Evolutionary conservation across 345 rosid species (phyloP).

Genomic region (Orychophragmus violaceus): DNA sequence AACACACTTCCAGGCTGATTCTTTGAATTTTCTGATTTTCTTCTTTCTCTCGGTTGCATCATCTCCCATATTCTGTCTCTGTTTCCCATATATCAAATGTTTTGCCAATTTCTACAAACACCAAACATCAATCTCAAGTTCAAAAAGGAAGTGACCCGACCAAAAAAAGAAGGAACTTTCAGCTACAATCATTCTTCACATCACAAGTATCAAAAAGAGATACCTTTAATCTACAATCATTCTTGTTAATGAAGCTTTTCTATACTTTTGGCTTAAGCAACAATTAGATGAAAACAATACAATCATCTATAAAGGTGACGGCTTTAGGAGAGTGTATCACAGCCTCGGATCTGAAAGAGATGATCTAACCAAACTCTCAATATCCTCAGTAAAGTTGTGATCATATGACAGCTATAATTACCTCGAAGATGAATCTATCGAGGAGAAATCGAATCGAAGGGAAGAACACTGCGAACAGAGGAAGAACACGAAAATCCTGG

Average conservation of each 20-base stretch:
- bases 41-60: constrained; percentile 39
- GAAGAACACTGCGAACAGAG: constrained; percentile 63
- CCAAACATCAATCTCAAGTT: constrained; percentile 13
- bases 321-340: neutral
- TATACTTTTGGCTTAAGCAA: too few species aligned
- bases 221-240: neutral
- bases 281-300: neutral
- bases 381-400: neutral
- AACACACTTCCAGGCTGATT: constrained; percentile 90
- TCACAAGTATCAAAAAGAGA: neutral
- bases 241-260: neutral
- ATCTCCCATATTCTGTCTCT: constrained; percentile 30
- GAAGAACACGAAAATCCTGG: constrained; percentile 64
- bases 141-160: neutral
- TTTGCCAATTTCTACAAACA: constrained; percentile 52
- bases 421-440: constrained; percentile 86
- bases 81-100: constrained; percentile 49
- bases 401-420: constrained; percentile 10
- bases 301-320: neutral
- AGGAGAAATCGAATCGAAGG: constrained; percentile 73
- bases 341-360: too few species aligned
- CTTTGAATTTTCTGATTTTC: too few species aligned
- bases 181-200: constrained; percentile 5
- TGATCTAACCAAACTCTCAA: too few species aligned
- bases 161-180: neutral